Base-by-base conservation (phyloP, 441 rosid species). In the Theobroma grandiflorum region DNA sequence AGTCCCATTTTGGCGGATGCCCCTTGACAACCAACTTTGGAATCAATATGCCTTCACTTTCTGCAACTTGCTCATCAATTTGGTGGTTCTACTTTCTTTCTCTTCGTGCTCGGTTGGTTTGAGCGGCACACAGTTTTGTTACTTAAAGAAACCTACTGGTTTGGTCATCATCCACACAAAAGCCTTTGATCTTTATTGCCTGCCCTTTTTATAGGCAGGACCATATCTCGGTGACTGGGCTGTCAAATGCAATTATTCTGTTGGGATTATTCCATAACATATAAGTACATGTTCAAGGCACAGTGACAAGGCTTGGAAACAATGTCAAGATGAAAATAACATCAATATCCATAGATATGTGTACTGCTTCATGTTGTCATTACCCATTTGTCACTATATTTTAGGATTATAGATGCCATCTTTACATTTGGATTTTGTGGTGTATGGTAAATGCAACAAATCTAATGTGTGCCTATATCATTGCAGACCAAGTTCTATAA, bases 111-210 rank as follows among this genome's bases (percentile, higher is more conserved):
- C 43, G 49, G 43, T 68, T 86, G 90, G 98, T 93, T 95, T 83
- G 93, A 91, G 78, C 91, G 91, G 0, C 96, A 92, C 74, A 84
- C 87, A 0, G 83, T 91, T 81, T 81, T 91, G 89, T 75, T 89
- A 82, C 96, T 97, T 11, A 93, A 90, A 82, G 91, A 92, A 87
- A 95, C 97, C 16, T 82, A 95, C 63, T 90, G 89, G 90, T 95
- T 92, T 66, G 93, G 94, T 18, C 90, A 91, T 79, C 90, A 88
- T 80, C 91, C 93, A 57, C 93, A 90, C 73, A 26, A 92, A 96
- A 0, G 78, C 90, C 61, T 88, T 86, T 47, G 74, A 83, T 69
- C 8, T 85, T 61, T 95, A 80, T 86, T 93, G 81, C 84, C 95
- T 0, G 88, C 87, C 8, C 84, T 26, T 26, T 26, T 26, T 26